phyloP scores from a whole-genome alignment of 176 grass and related monocot species.

The Oryza coarctata region DNA sequence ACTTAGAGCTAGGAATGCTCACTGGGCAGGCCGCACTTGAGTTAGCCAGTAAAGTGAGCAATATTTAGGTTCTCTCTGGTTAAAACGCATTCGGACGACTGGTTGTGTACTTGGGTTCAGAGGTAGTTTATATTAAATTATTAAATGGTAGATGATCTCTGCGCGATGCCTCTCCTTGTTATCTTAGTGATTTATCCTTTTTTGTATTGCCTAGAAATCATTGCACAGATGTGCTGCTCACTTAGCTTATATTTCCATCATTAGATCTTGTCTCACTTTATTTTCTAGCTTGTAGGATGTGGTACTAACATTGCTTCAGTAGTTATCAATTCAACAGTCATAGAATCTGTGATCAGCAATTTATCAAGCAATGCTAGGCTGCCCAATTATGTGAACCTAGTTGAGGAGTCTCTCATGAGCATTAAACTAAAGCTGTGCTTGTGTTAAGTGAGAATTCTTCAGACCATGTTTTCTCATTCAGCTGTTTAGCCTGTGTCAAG shows the following conservation, averaged over 20 bases:
- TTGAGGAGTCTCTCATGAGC: not conserved
- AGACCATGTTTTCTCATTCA: not conserved
- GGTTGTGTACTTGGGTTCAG: slow-evolving; percentile 27
- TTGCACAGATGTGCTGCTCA: slow-evolving; percentile 35
- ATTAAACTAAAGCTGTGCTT: not conserved
- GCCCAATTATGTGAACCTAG: not conserved
- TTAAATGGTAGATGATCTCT: slow-evolving; percentile 29
- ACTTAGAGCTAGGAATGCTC: slow-evolving; percentile 47
- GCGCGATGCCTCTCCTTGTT: not conserved
- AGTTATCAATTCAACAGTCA: not conserved
- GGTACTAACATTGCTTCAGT: not conserved
- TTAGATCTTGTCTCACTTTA: not conserved
- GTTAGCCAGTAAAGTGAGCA: slow-evolving; percentile 41
- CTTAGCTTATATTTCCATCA: not conserved
- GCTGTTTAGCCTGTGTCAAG: not conserved
- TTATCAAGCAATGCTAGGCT: not conserved
- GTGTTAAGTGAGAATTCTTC: not conserved
- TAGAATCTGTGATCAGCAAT: not conserved
- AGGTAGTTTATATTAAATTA: slow-evolving; percentile 37
- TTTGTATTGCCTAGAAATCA: slow-evolving; percentile 40
- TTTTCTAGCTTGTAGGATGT: not conserved
- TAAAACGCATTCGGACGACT: slow-evolving; percentile 10
- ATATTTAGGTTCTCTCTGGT: slow-evolving; percentile 40
- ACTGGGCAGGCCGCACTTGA: slow-evolving; percentile 31
- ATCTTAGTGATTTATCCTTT: slow-evolving; percentile 24